Percentiles rank a stretch among this genome's conserved stretches.
These are phyloP conservation scores for Xerocomellus amylosporus DNA, from an alignment of 768 basidiomycete genomes.

Conservation along the genomic window DNA sequence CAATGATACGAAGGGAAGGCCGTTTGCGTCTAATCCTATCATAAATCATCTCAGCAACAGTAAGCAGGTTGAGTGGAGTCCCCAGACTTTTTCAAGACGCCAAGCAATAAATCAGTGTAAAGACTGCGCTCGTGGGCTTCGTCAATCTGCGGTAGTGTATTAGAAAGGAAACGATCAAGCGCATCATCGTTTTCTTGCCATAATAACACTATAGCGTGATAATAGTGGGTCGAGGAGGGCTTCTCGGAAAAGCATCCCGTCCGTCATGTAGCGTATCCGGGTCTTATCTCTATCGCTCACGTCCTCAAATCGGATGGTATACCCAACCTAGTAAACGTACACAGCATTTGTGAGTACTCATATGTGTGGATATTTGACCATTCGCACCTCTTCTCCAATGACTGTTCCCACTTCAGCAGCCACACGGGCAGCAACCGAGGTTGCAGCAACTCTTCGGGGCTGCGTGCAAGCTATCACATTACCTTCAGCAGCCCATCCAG, in stretches of 20 bases:
- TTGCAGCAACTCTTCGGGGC: conserved; percentile 90
- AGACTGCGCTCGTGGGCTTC: conserved; percentile 96
- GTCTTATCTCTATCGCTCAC: conserved; percentile 82
- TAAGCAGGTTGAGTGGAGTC: neutral
- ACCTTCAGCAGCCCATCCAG: conserved; percentile 86
- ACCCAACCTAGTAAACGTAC: conserved; percentile 70
- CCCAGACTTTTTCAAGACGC: conserved; percentile 85
- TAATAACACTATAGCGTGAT: conserved; percentile 91
- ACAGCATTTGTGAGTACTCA: conserved; percentile 5
- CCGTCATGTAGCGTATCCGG: conserved; percentile 93
- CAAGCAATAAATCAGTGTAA: conserved; percentile 93
- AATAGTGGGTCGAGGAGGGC: conserved; percentile 88
- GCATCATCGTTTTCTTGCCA: conserved; percentile 52
- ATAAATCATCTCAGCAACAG: neutral
- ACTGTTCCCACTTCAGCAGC: conserved; percentile 88
- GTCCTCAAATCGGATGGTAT: conserved; percentile 96
- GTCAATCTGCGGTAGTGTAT: conserved; percentile 62
- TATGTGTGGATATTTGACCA: neutral
- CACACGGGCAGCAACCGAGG: conserved; percentile 87
- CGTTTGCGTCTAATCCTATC: conserved; percentile 87
- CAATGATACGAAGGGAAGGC: conserved; percentile 83
- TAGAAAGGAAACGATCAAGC: neutral
- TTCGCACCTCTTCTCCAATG: conserved; percentile 79
- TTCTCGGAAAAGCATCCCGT: conserved; percentile 97
- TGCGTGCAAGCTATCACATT: conserved; percentile 91